A percentile compares a stretch with the other conserved stretches of the same genome.
Conservation (phyloP, 176 grass and related monocot genomes). For the Carex parvula region DNA sequence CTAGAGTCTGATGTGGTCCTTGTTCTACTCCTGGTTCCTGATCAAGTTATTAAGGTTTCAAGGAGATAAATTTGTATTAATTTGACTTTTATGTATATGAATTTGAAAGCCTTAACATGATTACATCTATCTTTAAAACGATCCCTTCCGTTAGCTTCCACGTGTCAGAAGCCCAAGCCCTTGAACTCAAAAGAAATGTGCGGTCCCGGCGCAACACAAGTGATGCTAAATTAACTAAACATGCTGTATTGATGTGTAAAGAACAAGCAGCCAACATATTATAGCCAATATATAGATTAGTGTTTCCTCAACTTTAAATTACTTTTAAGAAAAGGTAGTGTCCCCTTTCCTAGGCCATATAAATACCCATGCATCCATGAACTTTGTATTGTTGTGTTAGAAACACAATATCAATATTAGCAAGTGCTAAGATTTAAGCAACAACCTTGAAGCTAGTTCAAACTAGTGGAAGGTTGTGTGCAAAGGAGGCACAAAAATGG, state of each 20-base stretch:
- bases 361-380: conserved; percentile 29
- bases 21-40: background rate
- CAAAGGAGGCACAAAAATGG: conserved; percentile 33
- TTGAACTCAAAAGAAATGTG: background rate
- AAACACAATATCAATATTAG: background rate
- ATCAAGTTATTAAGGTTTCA: conserved; percentile 3
- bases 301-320: conserved; percentile 25
- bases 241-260: conserved; percentile 15
- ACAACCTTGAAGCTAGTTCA: conserved; percentile 99
- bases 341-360: conserved; percentile 36
- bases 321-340: conserved; percentile 14
- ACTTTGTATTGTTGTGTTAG: conserved; percentile 30
- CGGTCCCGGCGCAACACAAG: background rate
- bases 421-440: conserved; percentile 25
- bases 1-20: conserved; percentile 18
- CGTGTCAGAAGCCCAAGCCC: conserved; percentile 17
- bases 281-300: conserved; percentile 19
- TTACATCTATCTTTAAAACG: background rate
- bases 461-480: conserved; percentile 89
- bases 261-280: conserved; percentile 13
- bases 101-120: background rate
- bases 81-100: background rate
- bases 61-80: background rate
- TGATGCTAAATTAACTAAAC: conserved; percentile 1
- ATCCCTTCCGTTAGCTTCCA: background rate